Base-by-base conservation (phyloP, 2,329 filamentous ascomycete species). In the Ophiostoma ips region DNA sequence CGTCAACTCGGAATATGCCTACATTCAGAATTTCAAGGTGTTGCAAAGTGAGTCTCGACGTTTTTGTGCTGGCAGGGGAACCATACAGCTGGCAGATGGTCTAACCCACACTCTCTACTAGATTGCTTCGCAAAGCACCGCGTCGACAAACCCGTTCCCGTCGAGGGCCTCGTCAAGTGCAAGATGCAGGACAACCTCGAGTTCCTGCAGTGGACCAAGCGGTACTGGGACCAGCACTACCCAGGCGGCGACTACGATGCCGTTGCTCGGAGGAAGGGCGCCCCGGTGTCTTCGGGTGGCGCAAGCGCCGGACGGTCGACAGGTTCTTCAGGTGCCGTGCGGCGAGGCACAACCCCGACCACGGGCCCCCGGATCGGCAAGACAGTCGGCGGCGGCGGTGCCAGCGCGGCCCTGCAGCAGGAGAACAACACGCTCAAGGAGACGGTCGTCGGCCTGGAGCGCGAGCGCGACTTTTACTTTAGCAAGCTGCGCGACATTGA, bases 151-250 rank as follows among this genome's bases (percentile, higher is more conserved):
- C 83, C 84, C 28, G 82, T 98, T 59, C 87, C 87, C 53, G 87
- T 96, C 64, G 81, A 95, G 66, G 73, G 77, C 52, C 81, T 98
- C 53, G 79, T 92, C 61, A 98, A 96, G 69, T 98, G 92, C 76
- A 95, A 95, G 75, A 98, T 98, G 90, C 92, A 98, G 76, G 92
- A 98, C 68, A 98, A 98, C 72, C 84, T 98, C 60, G 92, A 96
- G 64, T 98, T 98, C 66, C 75, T 98, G 54, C 92, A 98, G 71
- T 98, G 88, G 84, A 83, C 83, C 53, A 98, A 98, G 77, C 76
- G 77, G 59, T 95, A 88, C 72, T 98, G 92, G 92, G 92, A 98
- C 63, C 87, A 95, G 64, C 88, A 95, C 74, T 98, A 87, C 69
- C 92, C 92, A 8, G 92, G 92, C 53, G 88, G 92, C 61, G 92